Conservation (phyloP, 164 flowering plant species). For the Stephania cephalantha region DNA sequence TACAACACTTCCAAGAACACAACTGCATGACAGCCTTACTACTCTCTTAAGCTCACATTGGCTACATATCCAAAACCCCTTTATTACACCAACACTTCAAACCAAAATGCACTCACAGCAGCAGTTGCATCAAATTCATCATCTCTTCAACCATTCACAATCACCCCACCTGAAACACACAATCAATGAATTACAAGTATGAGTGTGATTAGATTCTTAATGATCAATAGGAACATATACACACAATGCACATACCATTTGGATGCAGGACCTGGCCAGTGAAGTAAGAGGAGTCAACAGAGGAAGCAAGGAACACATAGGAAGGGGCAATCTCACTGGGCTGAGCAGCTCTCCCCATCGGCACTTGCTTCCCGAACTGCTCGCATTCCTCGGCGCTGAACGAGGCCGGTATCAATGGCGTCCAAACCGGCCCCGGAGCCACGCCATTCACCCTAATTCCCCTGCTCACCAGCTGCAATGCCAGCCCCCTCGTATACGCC, state of each 20-base stretch:
- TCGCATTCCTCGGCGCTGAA: constrained; percentile 40
- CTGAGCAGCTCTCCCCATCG: constrained; percentile 81
- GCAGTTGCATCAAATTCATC: background rate
- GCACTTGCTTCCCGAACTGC: constrained; percentile 49
- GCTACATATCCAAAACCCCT: background rate
- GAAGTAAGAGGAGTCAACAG: constrained; percentile 48
- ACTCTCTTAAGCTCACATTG: background rate
- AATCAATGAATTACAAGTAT: too few species aligned
- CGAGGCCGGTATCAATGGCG: constrained; percentile 63
- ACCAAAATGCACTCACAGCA: background rate
- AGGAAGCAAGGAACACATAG: constrained; percentile 62
- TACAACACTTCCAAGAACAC: background rate
- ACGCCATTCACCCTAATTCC: constrained; percentile 80
- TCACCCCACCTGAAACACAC: constrained; percentile 8
- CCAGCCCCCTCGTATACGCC: constrained; percentile 57
- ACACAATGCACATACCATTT: constrained; percentile 39
- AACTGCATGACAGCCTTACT: too few species aligned
- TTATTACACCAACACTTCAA: background rate
- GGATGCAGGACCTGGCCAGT: constrained; percentile 76
- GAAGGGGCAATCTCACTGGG: constrained; percentile 60
- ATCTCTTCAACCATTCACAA: constrained; percentile 8
- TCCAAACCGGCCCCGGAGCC: constrained; percentile 79
- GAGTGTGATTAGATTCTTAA: background rate
- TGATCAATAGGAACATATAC: background rate
- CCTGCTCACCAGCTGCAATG: constrained; percentile 45